phyloP scores from a whole-genome alignment of 441 rosid species.

The Adansonia gregorii region DNA sequence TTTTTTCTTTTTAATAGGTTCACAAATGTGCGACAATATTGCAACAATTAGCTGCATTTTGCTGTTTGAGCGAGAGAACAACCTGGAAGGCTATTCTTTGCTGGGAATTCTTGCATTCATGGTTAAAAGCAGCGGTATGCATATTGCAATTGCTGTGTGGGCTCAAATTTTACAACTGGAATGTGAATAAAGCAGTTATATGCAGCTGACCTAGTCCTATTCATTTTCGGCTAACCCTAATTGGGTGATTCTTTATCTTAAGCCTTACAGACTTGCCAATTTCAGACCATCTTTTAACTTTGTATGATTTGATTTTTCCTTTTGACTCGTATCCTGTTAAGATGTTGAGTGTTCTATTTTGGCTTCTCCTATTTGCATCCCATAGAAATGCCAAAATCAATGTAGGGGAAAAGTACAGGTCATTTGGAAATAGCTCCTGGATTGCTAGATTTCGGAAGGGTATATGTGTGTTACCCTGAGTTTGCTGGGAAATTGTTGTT shows the following conservation, averaged over 20 bases:
- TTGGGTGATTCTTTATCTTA: background rate
- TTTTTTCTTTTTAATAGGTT: constrained; percentile 52
- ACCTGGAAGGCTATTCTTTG: constrained; percentile 73
- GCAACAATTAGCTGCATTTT: constrained; percentile 91
- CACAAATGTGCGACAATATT: constrained; percentile 89
- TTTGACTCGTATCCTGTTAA: background rate
- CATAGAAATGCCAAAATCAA: constrained; percentile 16
- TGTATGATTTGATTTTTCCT: constrained; percentile 1
- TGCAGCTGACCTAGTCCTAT: background rate
- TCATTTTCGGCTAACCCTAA: background rate
- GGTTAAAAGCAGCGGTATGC: constrained; percentile 83
- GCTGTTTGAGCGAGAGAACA: constrained; percentile 82
- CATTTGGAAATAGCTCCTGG: background rate
- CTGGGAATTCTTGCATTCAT: constrained; percentile 86
- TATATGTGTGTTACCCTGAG: background rate
- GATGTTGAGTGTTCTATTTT: constrained; percentile 1
- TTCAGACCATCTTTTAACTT: background rate
- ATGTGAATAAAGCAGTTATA: constrained; percentile 1
- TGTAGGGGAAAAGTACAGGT: background rate
- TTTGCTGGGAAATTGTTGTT: background rate
- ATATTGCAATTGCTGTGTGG: background rate
- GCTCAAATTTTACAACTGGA: background rate
- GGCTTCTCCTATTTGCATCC: constrained; percentile 13
- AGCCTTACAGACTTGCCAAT: background rate
- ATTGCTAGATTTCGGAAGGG: too few species aligned